Percentiles rank a stretch among this genome's conserved stretches.
Conservation (phyloP, 2,329 filamentous ascomycete species). For the Celoporthe dispersa region DNA sequence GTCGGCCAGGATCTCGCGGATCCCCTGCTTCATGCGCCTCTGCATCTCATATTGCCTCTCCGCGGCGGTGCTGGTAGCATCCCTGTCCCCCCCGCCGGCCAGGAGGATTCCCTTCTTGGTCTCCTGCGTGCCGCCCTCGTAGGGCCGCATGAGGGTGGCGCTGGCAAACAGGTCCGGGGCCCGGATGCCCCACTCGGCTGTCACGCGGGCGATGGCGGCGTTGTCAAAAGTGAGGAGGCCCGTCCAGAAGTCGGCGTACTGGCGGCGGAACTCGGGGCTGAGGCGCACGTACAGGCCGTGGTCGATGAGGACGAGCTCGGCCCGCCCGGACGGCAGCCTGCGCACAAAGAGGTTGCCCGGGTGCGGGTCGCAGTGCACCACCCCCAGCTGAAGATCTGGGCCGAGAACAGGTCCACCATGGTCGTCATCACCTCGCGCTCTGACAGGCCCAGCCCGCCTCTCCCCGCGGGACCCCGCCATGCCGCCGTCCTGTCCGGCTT, state of each 20-base stretch:
- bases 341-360: conserved; percentile 97
- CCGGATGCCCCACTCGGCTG: conserved; percentile 82
- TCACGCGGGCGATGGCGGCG: conserved; percentile 72
- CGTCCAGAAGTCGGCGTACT: conserved; percentile 94
- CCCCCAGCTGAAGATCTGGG: conserved; percentile 96
- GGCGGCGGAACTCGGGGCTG: conserved; percentile 77
- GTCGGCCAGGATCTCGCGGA: conserved; percentile 74
- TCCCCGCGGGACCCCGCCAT: conserved; percentile 74
- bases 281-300: conserved; percentile 96
- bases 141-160: conserved; percentile 87
- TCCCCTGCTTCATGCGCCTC: conserved; percentile 73
- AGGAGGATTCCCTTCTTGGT: conserved; percentile 68
- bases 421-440: conserved; percentile 91
- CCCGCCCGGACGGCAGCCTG: conserved; percentile 76
- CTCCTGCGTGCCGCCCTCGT: conserved; percentile 78
- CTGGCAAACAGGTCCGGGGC: conserved; percentile 90
- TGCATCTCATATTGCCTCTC: conserved; percentile 92
- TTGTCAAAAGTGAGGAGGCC: conserved; percentile 94
- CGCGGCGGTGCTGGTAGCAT: conserved; percentile 54
- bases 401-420: conserved; percentile 95
- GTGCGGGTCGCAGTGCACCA: conserved; percentile 95
- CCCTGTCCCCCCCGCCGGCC: conserved; percentile 53
- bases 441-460: conserved; percentile 82
- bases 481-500: conserved; percentile 78
- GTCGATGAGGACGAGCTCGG: conserved; percentile 94